A percentile compares a stretch with the other conserved stretches of the same genome.
These are phyloP conservation scores for Phytophthora capsici DNA, from an alignment of 352 stramenopile species.

Conservation along the genomic window DNA sequence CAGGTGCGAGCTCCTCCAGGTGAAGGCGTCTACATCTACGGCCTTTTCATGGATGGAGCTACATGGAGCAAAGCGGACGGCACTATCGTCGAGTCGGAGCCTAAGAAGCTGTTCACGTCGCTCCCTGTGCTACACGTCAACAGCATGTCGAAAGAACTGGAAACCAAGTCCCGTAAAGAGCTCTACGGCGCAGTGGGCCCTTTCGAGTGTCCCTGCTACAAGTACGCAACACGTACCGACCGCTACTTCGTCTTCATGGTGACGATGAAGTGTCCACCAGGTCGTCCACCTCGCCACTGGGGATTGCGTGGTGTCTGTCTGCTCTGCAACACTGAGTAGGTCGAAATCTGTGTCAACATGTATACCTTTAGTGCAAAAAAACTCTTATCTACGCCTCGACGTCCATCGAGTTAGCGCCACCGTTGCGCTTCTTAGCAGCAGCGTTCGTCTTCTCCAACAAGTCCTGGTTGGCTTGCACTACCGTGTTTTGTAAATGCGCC, in stretches of 20 bases:
- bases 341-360: conserved; percentile 27
- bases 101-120: conserved; percentile 97
- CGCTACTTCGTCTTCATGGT: conserved; percentile 98
- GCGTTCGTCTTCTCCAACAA: conserved; percentile 52
- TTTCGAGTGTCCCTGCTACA: conserved; percentile 98
- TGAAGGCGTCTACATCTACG: conserved; percentile 98
- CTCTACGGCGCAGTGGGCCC: conserved; percentile 91
- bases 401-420: conserved; percentile 42
- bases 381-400: conserved; percentile 31
- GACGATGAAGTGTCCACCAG: conserved; percentile 89
- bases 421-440: conserved; percentile 31
- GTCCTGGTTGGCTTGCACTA: conserved; percentile 80
- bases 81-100: conserved; percentile 95
- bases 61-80: conserved; percentile 95
- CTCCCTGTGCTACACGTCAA: conserved; percentile 97
- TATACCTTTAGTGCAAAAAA: conserved; percentile 21
- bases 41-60: conserved; percentile 97
- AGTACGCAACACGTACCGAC: conserved; percentile 95
- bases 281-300: conserved; percentile 94
- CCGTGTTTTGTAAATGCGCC: conserved; percentile 86
- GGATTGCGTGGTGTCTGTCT: conserved; percentile 92
- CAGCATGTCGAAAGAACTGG: conserved; percentile 93
- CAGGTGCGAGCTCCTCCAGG: conserved; percentile 87
- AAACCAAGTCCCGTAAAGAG: conserved; percentile 93
- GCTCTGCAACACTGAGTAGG: conserved; percentile 94